Conservation (phyloP, 805 yeast species). For the Kazachstania viticola region DNA sequence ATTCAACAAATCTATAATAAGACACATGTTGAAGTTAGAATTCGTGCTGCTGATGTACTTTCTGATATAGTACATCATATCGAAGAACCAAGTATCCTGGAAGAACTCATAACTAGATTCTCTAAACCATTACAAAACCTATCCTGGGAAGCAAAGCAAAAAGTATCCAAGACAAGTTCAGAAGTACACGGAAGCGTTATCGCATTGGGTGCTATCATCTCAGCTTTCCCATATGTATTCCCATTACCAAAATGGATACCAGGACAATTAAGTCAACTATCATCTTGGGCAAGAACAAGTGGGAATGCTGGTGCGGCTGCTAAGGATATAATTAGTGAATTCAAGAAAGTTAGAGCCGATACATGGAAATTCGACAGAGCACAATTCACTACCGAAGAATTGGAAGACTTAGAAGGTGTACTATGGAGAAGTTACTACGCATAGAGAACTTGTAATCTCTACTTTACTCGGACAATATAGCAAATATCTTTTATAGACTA, state of each 20-base stretch:
- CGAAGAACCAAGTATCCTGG: constrained; percentile 31
- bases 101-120: constrained; percentile 33
- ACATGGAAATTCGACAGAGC: constrained; percentile 89
- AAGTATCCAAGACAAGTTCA: constrained; percentile 31
- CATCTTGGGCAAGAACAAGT: constrained; percentile 62
- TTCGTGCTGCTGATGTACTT: constrained; percentile 60
- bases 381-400: constrained; percentile 67
- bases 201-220: constrained; percentile 79
- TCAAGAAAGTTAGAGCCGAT: constrained; percentile 86
- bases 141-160: constrained; percentile 25
- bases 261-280: constrained; percentile 50
- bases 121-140: constrained; percentile 19
- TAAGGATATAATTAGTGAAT: constrained; percentile 67
- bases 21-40: constrained; percentile 63
- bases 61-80: constrained; percentile 69
- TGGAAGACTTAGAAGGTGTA: constrained; percentile 90
- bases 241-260: constrained; percentile 95
- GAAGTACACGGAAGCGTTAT: constrained; percentile 74
- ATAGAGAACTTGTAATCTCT: constrained; percentile 19
- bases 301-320: constrained; percentile 80
- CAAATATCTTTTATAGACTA: too few species aligned
- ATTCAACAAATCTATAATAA: constrained; percentile 42
- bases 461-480: too few species aligned
- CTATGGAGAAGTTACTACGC: constrained; percentile 88
- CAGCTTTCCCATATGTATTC: constrained; percentile 81